These are phyloP conservation scores for Parachaetomium inaequale DNA, from an alignment of 495 filamentous ascomycete species.

Conservation along the genomic window DNA sequence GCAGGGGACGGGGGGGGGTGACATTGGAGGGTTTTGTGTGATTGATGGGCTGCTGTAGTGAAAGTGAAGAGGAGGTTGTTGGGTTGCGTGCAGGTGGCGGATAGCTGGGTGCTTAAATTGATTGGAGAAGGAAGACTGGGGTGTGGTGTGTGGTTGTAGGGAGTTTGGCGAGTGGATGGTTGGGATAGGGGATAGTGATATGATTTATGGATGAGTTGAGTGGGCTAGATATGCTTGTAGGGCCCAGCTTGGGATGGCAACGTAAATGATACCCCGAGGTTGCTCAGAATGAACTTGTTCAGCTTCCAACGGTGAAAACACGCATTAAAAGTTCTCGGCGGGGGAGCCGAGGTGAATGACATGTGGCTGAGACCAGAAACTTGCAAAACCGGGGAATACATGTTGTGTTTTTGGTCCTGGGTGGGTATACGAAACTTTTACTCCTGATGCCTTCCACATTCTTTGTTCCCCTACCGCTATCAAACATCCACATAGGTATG, in stretches of 20 bases:
- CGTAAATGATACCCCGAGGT: neutral
- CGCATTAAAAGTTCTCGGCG: neutral
- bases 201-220: neutral
- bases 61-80: no score
- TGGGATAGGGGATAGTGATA: no score
- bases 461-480: neutral
- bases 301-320: neutral
- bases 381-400: no score
- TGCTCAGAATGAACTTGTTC: neutral
- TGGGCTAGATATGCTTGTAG: neutral
- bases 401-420: neutral
- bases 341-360: neutral
- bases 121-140: no score
- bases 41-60: no score
- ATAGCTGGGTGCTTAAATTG: no score
- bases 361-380: neutral
- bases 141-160: no score
- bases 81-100: no score
- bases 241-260: neutral
- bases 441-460: neutral
- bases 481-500: neutral
- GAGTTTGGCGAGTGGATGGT: no score
- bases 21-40: neutral
- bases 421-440: neutral
- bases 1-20: no score